Conservation (phyloP, 768 basidiomycete species). For the Lentinula lateritia region DNA sequence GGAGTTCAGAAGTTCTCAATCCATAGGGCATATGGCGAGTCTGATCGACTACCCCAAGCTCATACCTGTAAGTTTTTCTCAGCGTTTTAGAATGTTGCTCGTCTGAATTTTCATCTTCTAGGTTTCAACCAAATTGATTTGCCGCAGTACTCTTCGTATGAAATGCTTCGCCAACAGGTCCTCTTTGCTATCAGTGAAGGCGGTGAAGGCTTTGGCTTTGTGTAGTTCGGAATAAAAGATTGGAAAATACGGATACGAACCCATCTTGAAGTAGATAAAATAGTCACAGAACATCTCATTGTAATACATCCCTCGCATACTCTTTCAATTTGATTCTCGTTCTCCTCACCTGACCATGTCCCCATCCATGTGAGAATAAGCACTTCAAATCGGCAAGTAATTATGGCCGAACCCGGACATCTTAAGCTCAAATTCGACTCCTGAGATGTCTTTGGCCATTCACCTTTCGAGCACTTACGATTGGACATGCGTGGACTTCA, state of each 20-base stretch:
- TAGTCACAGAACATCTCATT: slow-evolving; percentile 16
- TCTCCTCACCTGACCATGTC: too few species aligned
- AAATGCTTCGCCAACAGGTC: slow-evolving; percentile 89
- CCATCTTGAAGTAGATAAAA: slow-evolving; percentile 12
- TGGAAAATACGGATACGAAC: not conserved
- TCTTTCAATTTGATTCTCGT: not conserved
- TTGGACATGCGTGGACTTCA: slow-evolving; percentile 71
- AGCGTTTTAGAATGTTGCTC: not conserved
- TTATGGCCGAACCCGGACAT: not conserved
- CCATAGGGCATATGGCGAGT: slow-evolving; percentile 86
- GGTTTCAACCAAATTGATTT: slow-evolving; percentile 95
- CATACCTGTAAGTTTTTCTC: slow-evolving; percentile 67
- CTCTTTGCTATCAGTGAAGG: slow-evolving; percentile 93
- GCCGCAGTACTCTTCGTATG: slow-evolving; percentile 92
- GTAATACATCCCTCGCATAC: slow-evolving; percentile 2
- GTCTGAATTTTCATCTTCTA: slow-evolving; percentile 23
- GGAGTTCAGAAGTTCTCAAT: slow-evolving; percentile 95
- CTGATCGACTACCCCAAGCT: slow-evolving; percentile 81
- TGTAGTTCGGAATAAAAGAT: not conserved
- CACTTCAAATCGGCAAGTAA: not conserved
- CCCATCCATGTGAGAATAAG: not conserved
- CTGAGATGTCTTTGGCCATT: not conserved
- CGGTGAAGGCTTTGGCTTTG: slow-evolving; percentile 91
- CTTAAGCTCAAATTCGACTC: not conserved
- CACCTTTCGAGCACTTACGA: not conserved